Conservation (phyloP, 2,329 filamentous ascomycete genomes). For the Verticillium alfalfae region DNA sequence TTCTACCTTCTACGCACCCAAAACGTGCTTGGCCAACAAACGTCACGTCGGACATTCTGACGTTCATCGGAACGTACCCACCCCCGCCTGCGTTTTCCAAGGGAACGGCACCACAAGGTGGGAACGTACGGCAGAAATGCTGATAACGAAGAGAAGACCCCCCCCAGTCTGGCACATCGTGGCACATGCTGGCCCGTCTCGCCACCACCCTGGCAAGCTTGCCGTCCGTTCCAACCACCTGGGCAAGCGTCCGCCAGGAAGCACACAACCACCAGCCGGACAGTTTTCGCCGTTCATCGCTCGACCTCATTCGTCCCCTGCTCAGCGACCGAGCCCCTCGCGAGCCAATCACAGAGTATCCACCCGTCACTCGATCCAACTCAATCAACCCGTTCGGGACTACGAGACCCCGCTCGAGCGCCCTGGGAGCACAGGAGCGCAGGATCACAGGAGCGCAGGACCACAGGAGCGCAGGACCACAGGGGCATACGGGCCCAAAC, state of each 20-base stretch:
- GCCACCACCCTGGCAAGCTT: background rate
- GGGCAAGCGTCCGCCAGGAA: background rate
- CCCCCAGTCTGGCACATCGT: background rate
- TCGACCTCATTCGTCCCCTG: background rate
- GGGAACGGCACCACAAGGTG: background rate
- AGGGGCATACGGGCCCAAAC: background rate
- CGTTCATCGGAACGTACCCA: background rate
- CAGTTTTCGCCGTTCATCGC: background rate
- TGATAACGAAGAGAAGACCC: background rate
- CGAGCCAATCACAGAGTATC: background rate
- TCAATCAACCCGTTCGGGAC: background rate
- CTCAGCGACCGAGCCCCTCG: background rate
- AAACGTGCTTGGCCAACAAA: too few relatives aligned
- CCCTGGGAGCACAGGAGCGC: background rate
- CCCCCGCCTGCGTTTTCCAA: background rate
- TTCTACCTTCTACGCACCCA: background rate
- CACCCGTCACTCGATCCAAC: background rate
- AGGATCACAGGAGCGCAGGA: too few relatives aligned
- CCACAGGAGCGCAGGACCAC: too few relatives aligned
- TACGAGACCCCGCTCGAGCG: background rate
- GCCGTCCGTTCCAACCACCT: background rate
- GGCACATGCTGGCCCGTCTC: background rate
- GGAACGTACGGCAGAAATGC: background rate
- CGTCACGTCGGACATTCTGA: background rate
- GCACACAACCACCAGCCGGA: background rate